Evolutionary conservation across 2,329 filamentous ascomycete species (phyloP).

Genomic region (Fusarium albosuccineum): DNA sequence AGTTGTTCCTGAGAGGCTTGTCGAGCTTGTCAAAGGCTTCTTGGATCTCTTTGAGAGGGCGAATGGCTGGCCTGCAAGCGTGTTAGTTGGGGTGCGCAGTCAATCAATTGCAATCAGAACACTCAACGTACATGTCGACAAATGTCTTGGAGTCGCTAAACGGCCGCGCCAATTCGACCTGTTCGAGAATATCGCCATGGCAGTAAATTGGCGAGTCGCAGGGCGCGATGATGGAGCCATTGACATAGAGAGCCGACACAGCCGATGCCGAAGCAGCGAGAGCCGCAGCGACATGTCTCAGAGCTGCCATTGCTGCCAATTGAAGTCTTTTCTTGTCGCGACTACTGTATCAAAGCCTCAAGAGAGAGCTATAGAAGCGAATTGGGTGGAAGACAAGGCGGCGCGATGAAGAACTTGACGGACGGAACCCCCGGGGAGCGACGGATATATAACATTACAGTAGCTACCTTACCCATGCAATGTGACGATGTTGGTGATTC

Average conservation of each 20-base stretch:
- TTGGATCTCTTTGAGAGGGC: slow-evolving; percentile 70
- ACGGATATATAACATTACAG: background rate
- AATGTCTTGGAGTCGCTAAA: slow-evolving; percentile 79
- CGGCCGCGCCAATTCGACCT: slow-evolving; percentile 72
- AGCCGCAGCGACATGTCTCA: slow-evolving; percentile 44
- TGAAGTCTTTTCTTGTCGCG: slow-evolving; percentile 6
- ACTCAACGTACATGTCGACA: slow-evolving; percentile 71
- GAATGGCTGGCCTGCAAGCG: slow-evolving; percentile 66
- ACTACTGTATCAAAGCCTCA: background rate
- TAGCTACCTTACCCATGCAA: background rate
- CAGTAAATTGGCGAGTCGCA: slow-evolving; percentile 78
- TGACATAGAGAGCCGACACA: slow-evolving; percentile 66
- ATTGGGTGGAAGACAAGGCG: background rate
- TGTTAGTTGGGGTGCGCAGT: slow-evolving; percentile 27
- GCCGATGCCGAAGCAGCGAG: slow-evolving; percentile 46
- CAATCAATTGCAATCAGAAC: background rate
- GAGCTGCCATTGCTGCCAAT: slow-evolving; percentile 42
- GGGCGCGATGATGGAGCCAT: slow-evolving; percentile 71
- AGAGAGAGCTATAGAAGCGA: slow-evolving; percentile 6
- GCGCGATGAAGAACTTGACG: too few relatives aligned
- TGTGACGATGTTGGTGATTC: slow-evolving; percentile 12
- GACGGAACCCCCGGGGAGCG: background rate
- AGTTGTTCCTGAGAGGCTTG: slow-evolving; percentile 73
- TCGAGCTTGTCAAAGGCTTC: slow-evolving; percentile 70
- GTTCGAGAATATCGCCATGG: slow-evolving; percentile 71